Base-by-base conservation (phyloP, 169 alveolate species). In the Eimeria maxima region DNA sequence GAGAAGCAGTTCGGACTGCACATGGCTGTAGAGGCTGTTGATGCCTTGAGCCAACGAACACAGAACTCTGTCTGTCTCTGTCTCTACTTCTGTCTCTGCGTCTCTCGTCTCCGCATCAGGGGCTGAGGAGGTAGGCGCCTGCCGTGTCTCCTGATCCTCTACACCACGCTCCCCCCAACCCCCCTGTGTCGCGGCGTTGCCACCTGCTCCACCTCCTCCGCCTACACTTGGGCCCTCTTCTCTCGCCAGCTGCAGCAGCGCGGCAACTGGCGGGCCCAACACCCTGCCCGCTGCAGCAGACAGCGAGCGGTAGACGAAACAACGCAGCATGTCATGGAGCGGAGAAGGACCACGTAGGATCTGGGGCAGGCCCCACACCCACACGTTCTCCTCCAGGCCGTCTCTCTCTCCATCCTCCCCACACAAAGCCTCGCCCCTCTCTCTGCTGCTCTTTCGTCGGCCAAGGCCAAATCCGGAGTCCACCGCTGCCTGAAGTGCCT, bases 221-320 rank as follows among this genome's bases (percentile, higher is more conserved):
- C 38, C 38, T 33, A 33, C 38, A 1, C 38, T 33, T 33, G 38
- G 38, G 45, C 44, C n/a, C 74, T 47, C 91, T 29, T 5, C 67
- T 20, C 18, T 29, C 22, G 53, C 47, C 67, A 81, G 67, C 90
- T 53, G 95, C 74, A 65, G 14, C 38, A 60, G 78, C 60, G 38
- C 38, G 33, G 53, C 71, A n/a, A 76, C 44, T 13, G 65, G 65
- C 63, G 4, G 33, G 42, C 89, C 95, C 76, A 92, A 27, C 65
- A 63, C 53, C 5, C 95, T 69, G 38, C 86, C 47, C 42, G 95
- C 95, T 3, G 91, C 91, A 11, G 81, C 63, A 24, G 95, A n/a
- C 20, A 78, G 69, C 29, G 95, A 92, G 57, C 87, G 95, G 91
- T 76, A 92, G 86, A 92, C 20, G 55, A 92, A 92, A 73, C 95